These are phyloP conservation scores for Ceratocystis eucalypticola DNA, from an alignment of 2,329 filamentous ascomycete genomes.

Conservation along the genomic window DNA sequence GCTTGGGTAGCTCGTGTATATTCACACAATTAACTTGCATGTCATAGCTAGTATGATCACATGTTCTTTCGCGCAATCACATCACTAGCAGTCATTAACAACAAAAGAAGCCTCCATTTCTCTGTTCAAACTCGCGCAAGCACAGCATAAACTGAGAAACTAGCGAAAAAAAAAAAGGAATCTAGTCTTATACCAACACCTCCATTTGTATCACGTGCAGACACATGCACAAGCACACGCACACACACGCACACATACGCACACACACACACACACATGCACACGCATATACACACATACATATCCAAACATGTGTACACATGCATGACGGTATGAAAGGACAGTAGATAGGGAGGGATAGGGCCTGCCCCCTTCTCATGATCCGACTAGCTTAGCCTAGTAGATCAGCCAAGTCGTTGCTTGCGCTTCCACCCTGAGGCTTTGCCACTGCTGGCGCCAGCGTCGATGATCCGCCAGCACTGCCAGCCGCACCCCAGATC, in stretches of 20 bases:
- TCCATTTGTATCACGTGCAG: too few species aligned
- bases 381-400: slow-evolving; percentile 29
- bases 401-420: slow-evolving; percentile 35
- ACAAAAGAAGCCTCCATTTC: too few species aligned
- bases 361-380: neutral
- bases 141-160: neutral
- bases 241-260: too few species aligned
- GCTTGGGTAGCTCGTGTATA: neutral
- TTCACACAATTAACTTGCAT: neutral
- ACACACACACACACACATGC: neutral
- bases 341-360: neutral
- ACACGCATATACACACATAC: neutral
- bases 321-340: neutral
- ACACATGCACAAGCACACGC: too few species aligned
- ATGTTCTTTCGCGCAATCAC: too few species aligned
- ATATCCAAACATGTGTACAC: neutral
- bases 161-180: neutral
- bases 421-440: slow-evolving; percentile 20
- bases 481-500: slow-evolving; percentile 69
- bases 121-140: too few species aligned
- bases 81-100: too few species aligned
- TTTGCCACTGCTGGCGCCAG: slow-evolving; percentile 21
- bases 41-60: too few species aligned
- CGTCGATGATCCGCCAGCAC: slow-evolving; percentile 18
- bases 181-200: too few species aligned